Evolutionary conservation across 352 stramenopile genomes (phyloP).

Genomic region (Globisporangium cylindrosporum): DNA sequence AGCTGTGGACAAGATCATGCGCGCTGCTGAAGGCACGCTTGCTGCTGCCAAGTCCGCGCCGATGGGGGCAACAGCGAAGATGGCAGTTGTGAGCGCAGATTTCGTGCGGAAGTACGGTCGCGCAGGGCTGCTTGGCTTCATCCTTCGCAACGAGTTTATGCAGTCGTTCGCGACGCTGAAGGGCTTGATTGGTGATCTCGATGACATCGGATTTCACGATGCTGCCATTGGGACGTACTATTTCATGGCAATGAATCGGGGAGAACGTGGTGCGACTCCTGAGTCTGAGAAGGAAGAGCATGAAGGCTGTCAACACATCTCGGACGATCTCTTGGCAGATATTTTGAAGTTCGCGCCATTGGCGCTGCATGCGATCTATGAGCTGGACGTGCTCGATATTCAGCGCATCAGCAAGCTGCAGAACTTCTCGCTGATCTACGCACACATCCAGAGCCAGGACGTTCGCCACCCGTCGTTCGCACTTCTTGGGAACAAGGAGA

Average conservation of each 20-base stretch:
- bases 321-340: conserved; percentile 68
- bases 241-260: conserved; percentile 88
- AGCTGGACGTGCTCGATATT: conserved; percentile 80
- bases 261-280: conserved; percentile 68
- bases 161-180: conserved; percentile 86
- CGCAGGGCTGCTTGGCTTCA: conserved; percentile 76
- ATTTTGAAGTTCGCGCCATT: conserved; percentile 75
- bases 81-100: conserved; percentile 81
- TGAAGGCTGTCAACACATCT: conserved; percentile 47
- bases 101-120: conserved; percentile 84
- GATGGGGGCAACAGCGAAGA: conserved; percentile 78
- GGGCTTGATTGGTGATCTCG: conserved; percentile 71
- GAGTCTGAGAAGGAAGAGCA: conserved; percentile 62
- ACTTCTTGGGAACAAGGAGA: conserved; percentile 73
- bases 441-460: conserved; percentile 79
- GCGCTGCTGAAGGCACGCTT: conserved; percentile 73
- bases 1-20: conserved; percentile 82
- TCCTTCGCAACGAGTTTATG: conserved; percentile 87
- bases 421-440: conserved; percentile 77
- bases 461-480: conserved; percentile 80
- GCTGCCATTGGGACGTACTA: conserved; percentile 84
- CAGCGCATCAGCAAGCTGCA: conserved; percentile 80
- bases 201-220: conserved; percentile 82
- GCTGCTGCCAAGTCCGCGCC: conserved; percentile 73
- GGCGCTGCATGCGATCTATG: conserved; percentile 82